These are phyloP conservation scores for Yarrowia porcina DNA, from an alignment of 805 yeast species.

Conservation along the genomic window DNA sequence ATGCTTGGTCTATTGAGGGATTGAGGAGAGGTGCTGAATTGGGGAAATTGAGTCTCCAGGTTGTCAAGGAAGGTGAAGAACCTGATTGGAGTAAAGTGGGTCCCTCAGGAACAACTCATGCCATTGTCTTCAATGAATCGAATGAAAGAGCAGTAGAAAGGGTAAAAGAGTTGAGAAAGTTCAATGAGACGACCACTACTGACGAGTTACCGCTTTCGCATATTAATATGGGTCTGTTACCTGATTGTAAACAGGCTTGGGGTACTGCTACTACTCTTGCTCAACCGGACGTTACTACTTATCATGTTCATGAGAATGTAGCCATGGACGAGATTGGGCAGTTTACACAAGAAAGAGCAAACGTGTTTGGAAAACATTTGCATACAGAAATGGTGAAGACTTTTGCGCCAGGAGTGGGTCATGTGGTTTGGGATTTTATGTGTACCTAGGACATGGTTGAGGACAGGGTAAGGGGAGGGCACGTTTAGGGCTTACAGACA, in stretches of 20 bases:
- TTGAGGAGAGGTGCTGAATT: conserved; percentile 51
- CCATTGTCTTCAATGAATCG: conserved; percentile 60
- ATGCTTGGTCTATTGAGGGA: conserved; percentile 81
- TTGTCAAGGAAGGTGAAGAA: conserved; percentile 39
- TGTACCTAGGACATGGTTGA: neutral
- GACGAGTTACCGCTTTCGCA: conserved; percentile 46
- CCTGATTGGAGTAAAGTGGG: conserved; percentile 28
- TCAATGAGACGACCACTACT: neutral
- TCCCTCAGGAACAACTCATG: conserved; percentile 35
- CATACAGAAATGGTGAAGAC: conserved; percentile 71
- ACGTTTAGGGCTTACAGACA: no score
- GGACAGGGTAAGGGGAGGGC: neutral
- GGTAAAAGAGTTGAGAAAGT: conserved; percentile 29
- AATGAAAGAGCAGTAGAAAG: conserved; percentile 53
- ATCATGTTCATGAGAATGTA: conserved; percentile 78
- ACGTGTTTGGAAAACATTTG: conserved; percentile 28
- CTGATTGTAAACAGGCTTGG: conserved; percentile 67
- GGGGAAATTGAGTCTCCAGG: conserved; percentile 44
- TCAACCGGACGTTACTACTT: neutral
- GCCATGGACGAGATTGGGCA: conserved; percentile 43
- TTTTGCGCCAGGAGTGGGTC: conserved; percentile 86
- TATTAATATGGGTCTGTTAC: conserved; percentile 76
- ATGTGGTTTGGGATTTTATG: conserved; percentile 52
- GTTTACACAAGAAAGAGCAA: conserved; percentile 35
- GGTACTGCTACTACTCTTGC: conserved; percentile 40